These are phyloP conservation scores for slime mould (Dictyostelium discoideum) DNA, from an alignment of 78 protist species.

Conservation along the genomic window DNA sequence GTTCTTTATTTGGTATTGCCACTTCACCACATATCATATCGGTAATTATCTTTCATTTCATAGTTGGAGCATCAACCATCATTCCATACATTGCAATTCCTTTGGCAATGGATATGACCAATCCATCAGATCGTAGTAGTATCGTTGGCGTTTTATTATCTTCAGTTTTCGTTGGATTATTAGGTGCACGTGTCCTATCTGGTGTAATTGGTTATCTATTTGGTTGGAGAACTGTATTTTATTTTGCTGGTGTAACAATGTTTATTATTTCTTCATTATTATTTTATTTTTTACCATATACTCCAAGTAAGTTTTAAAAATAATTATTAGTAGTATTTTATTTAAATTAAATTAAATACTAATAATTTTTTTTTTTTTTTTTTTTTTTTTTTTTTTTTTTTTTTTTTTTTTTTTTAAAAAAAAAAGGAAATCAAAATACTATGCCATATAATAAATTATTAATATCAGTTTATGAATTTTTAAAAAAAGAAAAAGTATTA, in stretches of 20 bases:
- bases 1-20: conserved; percentile 30
- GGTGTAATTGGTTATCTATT: conserved; percentile 30
- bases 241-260: conserved; percentile 20
- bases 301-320: conserved; percentile 17
- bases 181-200: conserved; percentile 39
- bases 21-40: conserved; percentile 3
- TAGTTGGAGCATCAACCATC: conserved; percentile 46
- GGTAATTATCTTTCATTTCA: conserved; percentile 44
- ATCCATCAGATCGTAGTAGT: conserved; percentile 18
- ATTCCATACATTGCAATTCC: conserved; percentile 68
- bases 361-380: too few species aligned
- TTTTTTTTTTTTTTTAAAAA: background rate
- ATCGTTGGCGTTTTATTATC: conserved; percentile 44
- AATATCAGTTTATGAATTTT: conserved; percentile 2
- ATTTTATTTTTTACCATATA: conserved; percentile 45
- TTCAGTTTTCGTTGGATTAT: conserved; percentile 39
- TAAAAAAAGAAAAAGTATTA: conserved; percentile 2
- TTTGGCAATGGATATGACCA: conserved; percentile 51
- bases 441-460: conserved; percentile 46
- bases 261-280: conserved; percentile 21
- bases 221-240: conserved; percentile 52
- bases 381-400: too few species aligned
- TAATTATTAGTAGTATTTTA: background rate
- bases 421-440: conserved; percentile 36
- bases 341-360: too few species aligned